Evolutionary conservation across 805 yeast genomes (phyloP).

Genomic region (Myxozyma monticola): DNA sequence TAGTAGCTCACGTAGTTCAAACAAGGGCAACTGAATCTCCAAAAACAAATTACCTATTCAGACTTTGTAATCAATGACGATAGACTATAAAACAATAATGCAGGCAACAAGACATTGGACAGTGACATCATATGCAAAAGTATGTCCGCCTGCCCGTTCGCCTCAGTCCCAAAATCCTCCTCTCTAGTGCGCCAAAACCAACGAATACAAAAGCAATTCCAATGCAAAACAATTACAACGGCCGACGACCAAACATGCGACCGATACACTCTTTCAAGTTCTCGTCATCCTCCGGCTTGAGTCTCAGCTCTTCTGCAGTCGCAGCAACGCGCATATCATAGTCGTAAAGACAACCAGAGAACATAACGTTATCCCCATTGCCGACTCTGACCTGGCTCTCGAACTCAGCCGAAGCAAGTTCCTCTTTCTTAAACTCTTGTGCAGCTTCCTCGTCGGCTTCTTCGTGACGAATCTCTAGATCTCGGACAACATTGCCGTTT

Average conservation of each 20-base stretch:
- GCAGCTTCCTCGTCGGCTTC: constrained; percentile 1
- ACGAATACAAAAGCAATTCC: not conserved
- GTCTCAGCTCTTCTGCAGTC: not conserved
- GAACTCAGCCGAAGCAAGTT: not conserved
- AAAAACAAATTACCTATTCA: too few species aligned
- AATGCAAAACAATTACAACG: not conserved
- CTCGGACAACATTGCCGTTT: constrained; percentile 25
- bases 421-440: not conserved
- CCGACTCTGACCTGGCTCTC: not conserved
- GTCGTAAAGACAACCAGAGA: constrained; percentile 11
- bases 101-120: too few species aligned
- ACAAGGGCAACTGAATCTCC: too few species aligned
- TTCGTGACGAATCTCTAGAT: constrained; percentile 12
- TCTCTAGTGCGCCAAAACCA: too few species aligned
- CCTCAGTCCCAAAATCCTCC: too few species aligned
- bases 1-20: too few species aligned
- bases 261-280: constrained; percentile 16
- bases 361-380: constrained; percentile 4
- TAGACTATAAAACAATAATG: too few species aligned
- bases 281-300: constrained; percentile 11
- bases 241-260: constrained; percentile 24
- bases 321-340: constrained; percentile 8
- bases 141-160: too few species aligned
- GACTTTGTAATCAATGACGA: too few species aligned
- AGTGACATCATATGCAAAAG: too few species aligned